A percentile compares a stretch with the other conserved stretches of the same genome.
phyloP scores from a whole-genome alignment of 1,139 yeast species.

The Blastobotrys apis region DNA sequence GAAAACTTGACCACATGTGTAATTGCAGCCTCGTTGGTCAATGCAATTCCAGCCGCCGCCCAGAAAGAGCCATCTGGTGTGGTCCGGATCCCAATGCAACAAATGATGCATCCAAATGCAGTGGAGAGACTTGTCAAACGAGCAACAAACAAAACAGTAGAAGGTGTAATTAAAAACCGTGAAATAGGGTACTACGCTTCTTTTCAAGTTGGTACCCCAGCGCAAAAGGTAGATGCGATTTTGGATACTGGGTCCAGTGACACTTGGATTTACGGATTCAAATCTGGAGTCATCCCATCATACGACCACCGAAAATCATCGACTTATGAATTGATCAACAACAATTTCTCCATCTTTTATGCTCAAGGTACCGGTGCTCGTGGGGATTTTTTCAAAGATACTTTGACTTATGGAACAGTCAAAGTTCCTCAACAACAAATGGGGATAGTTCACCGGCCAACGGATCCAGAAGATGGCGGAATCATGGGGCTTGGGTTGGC shows the following conservation, averaged over 20 bases:
- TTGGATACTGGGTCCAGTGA: slow-evolving; percentile 50
- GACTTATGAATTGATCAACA: slow-evolving; percentile 13
- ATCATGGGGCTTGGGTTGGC: slow-evolving; percentile 16
- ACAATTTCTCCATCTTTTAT: slow-evolving; percentile 24
- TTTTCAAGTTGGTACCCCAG: slow-evolving; percentile 51
- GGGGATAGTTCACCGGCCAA: slow-evolving; percentile 12
- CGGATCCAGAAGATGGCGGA: slow-evolving; percentile 13
- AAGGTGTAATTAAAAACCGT: slow-evolving; percentile 5
- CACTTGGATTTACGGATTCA: slow-evolving; percentile 39
- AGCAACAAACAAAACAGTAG: neutral
- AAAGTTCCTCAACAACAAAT: slow-evolving; percentile 13
- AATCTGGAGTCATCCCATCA: slow-evolving; percentile 7
- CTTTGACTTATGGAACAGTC: slow-evolving; percentile 36
- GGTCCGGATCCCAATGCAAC: neutral
- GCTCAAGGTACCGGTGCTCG: slow-evolving; percentile 27
- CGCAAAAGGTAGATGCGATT: slow-evolving; percentile 45
- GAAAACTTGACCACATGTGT: no score
- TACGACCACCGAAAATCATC: slow-evolving; percentile 14
- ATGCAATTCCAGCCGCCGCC: no score
- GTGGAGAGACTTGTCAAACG: no score
- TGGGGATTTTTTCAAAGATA: slow-evolving; percentile 51
- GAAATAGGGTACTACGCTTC: slow-evolving; percentile 38
- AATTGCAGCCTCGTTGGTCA: no score
- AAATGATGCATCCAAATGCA: no score
- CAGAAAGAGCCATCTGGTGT: neutral